phyloP scores from a whole-genome alignment of 768 basidiomycete genomes.

The Kwoniella sp. region DNA sequence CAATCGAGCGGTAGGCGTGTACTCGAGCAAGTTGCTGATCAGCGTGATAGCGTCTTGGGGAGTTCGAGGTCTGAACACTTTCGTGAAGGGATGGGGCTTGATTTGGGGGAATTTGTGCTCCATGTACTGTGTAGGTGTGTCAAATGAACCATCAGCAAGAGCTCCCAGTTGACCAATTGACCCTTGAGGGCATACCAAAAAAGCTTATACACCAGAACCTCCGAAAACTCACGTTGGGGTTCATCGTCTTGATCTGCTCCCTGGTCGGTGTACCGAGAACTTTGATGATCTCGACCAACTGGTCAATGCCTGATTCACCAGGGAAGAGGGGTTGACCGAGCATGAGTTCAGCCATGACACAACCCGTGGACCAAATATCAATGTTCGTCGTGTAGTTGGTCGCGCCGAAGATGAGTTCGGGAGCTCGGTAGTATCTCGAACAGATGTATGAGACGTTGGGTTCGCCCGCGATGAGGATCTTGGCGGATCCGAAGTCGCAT shows the following conservation, averaged over 20 bases:
- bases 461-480: conserved; percentile 95
- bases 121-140: conserved; percentile 69
- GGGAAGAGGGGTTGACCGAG: conserved; percentile 98
- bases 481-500: conserved; percentile 98
- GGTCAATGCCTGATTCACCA: conserved; percentile 93
- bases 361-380: conserved; percentile 99
- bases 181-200: no score
- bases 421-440: conserved; percentile 98
- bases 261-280: conserved; percentile 96
- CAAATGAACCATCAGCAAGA: conserved; percentile 4
- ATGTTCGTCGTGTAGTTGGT: conserved; percentile 99
- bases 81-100: conserved; percentile 98
- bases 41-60: conserved; percentile 94
- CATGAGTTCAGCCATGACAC: conserved; percentile 99
- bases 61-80: conserved; percentile 98
- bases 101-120: conserved; percentile 99
- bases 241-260: conserved; percentile 99
- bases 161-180: not conserved
- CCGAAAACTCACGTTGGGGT: conserved; percentile 70
- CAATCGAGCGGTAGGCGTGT: conserved; percentile 95
- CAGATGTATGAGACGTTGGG: conserved; percentile 99
- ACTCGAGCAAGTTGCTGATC: conserved; percentile 91
- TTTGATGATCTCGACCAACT: conserved; percentile 99
- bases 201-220: no score
- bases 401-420: conserved; percentile 98